phyloP scores from a whole-genome alignment of 352 stramenopile genomes.

The Pythium periplocum region DNA sequence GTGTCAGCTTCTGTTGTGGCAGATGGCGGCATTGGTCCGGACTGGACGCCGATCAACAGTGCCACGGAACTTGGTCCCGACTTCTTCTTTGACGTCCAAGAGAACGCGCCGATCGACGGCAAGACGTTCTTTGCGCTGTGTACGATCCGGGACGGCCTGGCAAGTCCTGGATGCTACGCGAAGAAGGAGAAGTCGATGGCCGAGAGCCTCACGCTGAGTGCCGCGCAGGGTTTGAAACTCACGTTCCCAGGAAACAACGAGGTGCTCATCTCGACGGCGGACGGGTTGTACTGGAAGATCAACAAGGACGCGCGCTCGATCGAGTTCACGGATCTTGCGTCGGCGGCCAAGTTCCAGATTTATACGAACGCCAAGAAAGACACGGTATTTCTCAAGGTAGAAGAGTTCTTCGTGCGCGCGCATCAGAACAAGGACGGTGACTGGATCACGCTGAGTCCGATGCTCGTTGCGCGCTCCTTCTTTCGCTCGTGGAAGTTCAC shows the following conservation, averaged over 20 bases:
- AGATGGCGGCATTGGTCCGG: not conserved
- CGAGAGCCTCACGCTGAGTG: not conserved
- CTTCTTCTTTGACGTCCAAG: slow-evolving; percentile 3
- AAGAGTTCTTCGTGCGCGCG: slow-evolving; percentile 3
- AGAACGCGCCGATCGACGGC: not conserved
- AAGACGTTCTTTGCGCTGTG: slow-evolving; percentile 5
- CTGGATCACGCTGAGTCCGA: not conserved
- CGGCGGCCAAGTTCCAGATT: slow-evolving; percentile 1
- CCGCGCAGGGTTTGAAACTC: not conserved
- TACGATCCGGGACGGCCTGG: slow-evolving; percentile 5
- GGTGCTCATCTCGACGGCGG: not conserved
- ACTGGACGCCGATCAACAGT: slow-evolving; percentile 3
- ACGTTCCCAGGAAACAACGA: slow-evolving; percentile 2
- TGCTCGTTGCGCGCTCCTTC: slow-evolving; percentile 5
- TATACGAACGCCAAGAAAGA: slow-evolving; percentile 6
- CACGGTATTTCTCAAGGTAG: not conserved
- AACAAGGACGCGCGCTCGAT: slow-evolving; percentile 1
- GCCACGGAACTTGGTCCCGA: not conserved
- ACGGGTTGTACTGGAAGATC: slow-evolving; percentile 1
- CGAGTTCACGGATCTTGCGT: slow-evolving; percentile 2
- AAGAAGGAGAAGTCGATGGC: not conserved
- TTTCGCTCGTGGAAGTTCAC: slow-evolving; percentile 2
- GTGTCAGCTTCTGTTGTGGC: not conserved
- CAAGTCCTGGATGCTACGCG: not conserved
- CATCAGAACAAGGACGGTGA: slow-evolving; percentile 1